These are phyloP conservation scores for Gremmenia infestans DNA, from an alignment of 2,329 filamentous ascomycete genomes.

Conservation along the genomic window DNA sequence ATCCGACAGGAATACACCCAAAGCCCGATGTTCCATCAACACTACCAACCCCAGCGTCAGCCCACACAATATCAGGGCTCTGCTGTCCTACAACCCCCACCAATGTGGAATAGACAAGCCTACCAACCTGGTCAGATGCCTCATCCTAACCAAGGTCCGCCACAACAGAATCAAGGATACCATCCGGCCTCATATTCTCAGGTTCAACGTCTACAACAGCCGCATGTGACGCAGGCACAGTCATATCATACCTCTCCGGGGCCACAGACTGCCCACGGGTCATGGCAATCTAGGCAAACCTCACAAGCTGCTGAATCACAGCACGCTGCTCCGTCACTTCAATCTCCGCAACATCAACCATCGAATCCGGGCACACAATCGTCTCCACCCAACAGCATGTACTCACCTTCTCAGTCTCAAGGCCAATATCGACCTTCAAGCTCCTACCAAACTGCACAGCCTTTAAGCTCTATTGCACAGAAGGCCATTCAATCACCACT, in stretches of 20 bases:
- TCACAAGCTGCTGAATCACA: not conserved
- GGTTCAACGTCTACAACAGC: slow-evolving; percentile 5
- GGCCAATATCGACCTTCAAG: not conserved
- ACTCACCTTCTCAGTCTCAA: not conserved
- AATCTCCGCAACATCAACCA: not conserved
- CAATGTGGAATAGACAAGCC: slow-evolving; percentile 17
- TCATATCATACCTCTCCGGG: not conserved
- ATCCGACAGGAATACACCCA: slow-evolving; percentile 31
- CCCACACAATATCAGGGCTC: slow-evolving; percentile 11
- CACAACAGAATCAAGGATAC: not conserved
- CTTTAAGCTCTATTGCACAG: not conserved
- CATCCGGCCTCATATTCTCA: not conserved
- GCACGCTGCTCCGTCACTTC: not conserved
- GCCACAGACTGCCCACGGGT: not conserved
- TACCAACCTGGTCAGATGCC: slow-evolving; percentile 8
- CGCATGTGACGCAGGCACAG: not conserved
- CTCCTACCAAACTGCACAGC: not conserved
- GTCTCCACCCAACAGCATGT: not conserved
- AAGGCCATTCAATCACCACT: not conserved
- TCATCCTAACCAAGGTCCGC: slow-evolving; percentile 2
- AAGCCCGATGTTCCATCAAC: slow-evolving; percentile 22
- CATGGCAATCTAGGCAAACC: not conserved
- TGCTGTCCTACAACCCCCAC: slow-evolving; percentile 17
- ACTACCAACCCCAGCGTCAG: slow-evolving; percentile 16
- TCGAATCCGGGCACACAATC: not conserved